phyloP scores from a whole-genome alignment of 2,329 filamentous ascomycete species.

The Trichophyton mentagrophytes region DNA sequence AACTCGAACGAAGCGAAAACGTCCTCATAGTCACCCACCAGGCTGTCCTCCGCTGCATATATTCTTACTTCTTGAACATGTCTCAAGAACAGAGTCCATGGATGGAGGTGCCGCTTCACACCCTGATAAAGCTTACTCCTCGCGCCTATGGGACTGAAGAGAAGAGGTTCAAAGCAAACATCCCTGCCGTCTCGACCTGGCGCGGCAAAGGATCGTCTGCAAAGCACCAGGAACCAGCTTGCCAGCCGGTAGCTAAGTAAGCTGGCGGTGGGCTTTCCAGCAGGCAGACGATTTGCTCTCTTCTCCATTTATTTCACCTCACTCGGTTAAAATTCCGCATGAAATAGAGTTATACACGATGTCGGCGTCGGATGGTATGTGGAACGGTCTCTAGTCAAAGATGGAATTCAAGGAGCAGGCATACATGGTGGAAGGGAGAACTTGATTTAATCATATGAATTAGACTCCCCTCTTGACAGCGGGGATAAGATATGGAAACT shows the following conservation, averaged over 20 bases:
- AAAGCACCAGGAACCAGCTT: constrained; percentile 53
- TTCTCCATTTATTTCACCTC: neutral
- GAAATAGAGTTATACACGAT: neutral
- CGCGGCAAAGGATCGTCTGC: constrained; percentile 84
- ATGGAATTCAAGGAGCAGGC: too few relatives aligned
- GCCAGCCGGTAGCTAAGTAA: neutral
- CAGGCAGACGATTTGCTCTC: neutral
- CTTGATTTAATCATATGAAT: neutral
- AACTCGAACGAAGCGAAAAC: constrained; percentile 88
- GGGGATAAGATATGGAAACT: neutral
- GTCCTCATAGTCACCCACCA: constrained; percentile 98
- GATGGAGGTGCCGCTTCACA: constrained; percentile 97
- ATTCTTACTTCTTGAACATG: constrained; percentile 98
- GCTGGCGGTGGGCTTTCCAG: neutral
- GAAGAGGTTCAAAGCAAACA: constrained; percentile 74
- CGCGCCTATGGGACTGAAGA: constrained; percentile 89
- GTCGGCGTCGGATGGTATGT: neutral
- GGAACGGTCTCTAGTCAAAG: neutral
- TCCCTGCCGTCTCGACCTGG: constrained; percentile 93
- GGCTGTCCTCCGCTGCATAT: constrained; percentile 91
- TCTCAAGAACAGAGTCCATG: constrained; percentile 85
- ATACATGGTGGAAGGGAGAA: neutral
- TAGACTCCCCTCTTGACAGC: neutral
- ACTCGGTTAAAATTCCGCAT: neutral
- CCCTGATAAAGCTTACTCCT: constrained; percentile 89